These are phyloP conservation scores for Magnusiomyces suaveolens DNA, from an alignment of 1,139 yeast species.

Conservation along the genomic window DNA sequence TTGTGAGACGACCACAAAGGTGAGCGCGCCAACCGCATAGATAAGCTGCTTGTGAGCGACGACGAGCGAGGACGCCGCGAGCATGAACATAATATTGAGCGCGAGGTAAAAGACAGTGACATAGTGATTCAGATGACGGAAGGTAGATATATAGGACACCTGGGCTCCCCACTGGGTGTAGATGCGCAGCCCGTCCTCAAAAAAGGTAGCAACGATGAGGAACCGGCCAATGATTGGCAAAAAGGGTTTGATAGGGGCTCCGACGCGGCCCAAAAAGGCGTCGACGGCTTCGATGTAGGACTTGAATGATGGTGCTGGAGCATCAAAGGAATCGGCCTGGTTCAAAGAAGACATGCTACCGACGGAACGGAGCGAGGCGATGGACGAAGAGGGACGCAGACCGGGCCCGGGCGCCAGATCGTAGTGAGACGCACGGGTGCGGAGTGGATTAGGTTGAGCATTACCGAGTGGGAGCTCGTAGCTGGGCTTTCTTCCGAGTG, in stretches of 20 bases:
- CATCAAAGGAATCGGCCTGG: neutral
- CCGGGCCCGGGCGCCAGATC: neutral
- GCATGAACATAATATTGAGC: constrained; percentile 60
- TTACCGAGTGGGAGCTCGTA: constrained; percentile 4
- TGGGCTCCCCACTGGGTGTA: constrained; percentile 87
- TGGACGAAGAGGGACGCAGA: constrained; percentile 1
- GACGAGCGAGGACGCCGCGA: constrained; percentile 60
- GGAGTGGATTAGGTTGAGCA: constrained; percentile 3
- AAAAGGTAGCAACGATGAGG: constrained; percentile 86
- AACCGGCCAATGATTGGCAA: constrained; percentile 79
- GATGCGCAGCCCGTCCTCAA: constrained; percentile 82
- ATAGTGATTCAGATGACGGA: constrained; percentile 72
- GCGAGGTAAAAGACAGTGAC: constrained; percentile 63
- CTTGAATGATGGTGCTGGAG: constrained; percentile 1
- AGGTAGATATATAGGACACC: constrained; percentile 70
- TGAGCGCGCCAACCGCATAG: constrained; percentile 61
- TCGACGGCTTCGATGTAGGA: constrained; percentile 27
- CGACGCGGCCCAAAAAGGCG: constrained; percentile 28
- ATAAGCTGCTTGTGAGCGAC: constrained; percentile 62
- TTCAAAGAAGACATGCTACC: neutral
- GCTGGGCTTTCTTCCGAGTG: neutral
- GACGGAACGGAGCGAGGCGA: neutral
- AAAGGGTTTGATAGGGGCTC: constrained; percentile 35
- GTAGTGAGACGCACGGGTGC: constrained; percentile 2
- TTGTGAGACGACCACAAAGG: constrained; percentile 69